phyloP scores from a whole-genome alignment of 23 red algal genomes.

The Gracilaria caudata region DNA sequence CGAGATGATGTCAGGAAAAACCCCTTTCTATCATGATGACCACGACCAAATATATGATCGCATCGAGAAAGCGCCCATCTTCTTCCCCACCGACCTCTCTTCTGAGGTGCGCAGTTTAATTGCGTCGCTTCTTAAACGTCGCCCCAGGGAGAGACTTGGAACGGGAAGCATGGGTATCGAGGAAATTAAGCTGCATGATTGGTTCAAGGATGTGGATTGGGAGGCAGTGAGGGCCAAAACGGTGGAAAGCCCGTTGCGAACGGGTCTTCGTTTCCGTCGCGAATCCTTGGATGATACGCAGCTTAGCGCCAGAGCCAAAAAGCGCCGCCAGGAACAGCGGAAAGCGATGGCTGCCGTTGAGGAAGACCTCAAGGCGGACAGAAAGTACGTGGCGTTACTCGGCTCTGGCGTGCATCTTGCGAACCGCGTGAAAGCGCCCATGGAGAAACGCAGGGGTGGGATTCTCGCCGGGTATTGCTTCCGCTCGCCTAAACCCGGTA shows the following conservation, averaged over 20 bases:
- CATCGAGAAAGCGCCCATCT: constrained; percentile 79
- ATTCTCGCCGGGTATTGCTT: constrained; percentile 29
- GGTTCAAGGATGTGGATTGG: constrained; percentile 81
- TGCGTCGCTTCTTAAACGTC: constrained; percentile 59
- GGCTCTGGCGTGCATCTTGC: background rate
- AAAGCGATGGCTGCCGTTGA: constrained; percentile 26
- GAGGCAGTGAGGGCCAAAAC: constrained; percentile 24
- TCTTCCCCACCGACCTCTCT: constrained; percentile 68
- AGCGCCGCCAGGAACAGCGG: constrained; percentile 11
- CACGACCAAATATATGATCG: constrained; percentile 79
- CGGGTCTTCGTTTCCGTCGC: background rate
- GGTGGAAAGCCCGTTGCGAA: constrained; percentile 9
- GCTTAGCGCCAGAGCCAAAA: background rate
- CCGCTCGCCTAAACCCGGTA: background rate
- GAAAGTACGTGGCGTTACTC: background rate
- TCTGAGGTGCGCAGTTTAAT: constrained; percentile 60
- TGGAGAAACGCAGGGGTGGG: constrained; percentile 14
- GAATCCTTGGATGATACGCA: constrained; percentile 2
- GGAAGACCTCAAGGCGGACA: constrained; percentile 19
- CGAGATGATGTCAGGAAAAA: constrained; percentile 75
- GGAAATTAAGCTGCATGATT: constrained; percentile 75
- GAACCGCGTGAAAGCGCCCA: background rate
- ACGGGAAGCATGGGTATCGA: constrained; percentile 61
- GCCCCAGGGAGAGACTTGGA: constrained; percentile 69
- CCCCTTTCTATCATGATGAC: constrained; percentile 82